Conservation (phyloP, 305 asterid species). For the Fraxinus baroniana region DNA sequence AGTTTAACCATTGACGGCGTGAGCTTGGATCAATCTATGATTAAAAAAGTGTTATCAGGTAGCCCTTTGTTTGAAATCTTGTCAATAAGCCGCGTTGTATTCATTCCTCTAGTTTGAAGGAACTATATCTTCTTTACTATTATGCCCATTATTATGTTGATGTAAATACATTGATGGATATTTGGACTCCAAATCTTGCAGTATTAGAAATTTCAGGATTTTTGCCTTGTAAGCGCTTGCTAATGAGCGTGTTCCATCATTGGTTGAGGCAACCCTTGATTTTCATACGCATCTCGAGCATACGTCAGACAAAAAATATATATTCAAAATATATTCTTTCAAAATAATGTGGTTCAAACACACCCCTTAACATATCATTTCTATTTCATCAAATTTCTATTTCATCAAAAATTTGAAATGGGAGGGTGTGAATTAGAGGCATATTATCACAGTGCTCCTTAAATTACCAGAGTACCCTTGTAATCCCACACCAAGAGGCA, state of each 20-base stretch:
- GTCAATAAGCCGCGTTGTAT: not conserved
- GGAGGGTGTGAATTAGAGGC: not conserved
- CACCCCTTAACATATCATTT: too few species aligned
- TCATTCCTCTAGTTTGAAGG: not conserved
- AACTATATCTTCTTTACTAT: not conserved
- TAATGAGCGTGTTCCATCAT: not conserved
- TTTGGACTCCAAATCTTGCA: not conserved
- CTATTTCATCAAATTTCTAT: too few species aligned
- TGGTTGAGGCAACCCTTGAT: not conserved
- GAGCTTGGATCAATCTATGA: not conserved
- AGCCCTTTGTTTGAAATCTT: not conserved
- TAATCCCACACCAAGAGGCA: not conserved
- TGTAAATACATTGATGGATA: not conserved
- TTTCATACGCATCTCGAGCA: not conserved
- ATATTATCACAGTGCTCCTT: not conserved
- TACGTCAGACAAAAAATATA: not conserved
- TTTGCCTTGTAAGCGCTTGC: not conserved
- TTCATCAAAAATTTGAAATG: too few species aligned
- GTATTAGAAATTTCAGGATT: not conserved
- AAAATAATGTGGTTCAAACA: too few species aligned
- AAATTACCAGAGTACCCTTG: not conserved
- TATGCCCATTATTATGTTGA: not conserved
- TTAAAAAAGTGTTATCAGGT: not conserved
- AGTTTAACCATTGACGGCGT: not conserved
- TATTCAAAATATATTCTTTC: too few species aligned